Evolutionary conservation across 208 protist genomes (phyloP), one percentile per base, ranked within the genome.

Genomic region (Wallacemonas rigidus): DNA sequence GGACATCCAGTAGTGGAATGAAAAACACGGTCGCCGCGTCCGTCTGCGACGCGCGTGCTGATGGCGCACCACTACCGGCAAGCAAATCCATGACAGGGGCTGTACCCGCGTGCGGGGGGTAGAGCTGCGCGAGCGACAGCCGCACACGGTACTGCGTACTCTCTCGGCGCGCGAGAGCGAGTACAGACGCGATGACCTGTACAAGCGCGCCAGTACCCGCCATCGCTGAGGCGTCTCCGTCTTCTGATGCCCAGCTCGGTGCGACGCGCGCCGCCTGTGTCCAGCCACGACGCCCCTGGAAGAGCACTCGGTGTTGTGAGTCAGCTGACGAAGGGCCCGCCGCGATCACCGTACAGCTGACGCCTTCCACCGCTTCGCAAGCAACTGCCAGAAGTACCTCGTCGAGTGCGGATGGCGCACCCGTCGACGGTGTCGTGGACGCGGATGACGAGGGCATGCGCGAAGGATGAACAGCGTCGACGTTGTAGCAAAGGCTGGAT

Each of bases 391-490:
- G 26, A 3, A 65, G 40, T 41, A 65, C 60, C 6, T 57, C 53
- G 14, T 57, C 53, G 15, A 57, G 53, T 57, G 53, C 45, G 12
- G 45, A 50, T 50, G 45, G 8, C 8, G 6, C 45, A 14, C 45
- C 45, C 8, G 8, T 50, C 8, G 1, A 50, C 45, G 45, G 45
- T 26, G 26, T 26, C 26, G 26, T 26, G 12, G 45, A 50, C 8
- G 12, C 6, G 45, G 45, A 50, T 50, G 45, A 50, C 8, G 45
- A 50, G 45, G 45, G 45, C 14, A 15, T 17, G 53, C 14, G 53
- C 53, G 60, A 65, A 26, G 60, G 60, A 14, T 65, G 60, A 6
- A 65, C 60, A 17, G 60, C 60, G 15, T 65, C 60, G 26, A 65
- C 60, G 12, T 11, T 51, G 43, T 65, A 51, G 43, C 60, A 51